These are phyloP conservation scores for Przewalskia tangutica DNA, from an alignment of 257 asterid species.

Conservation along the genomic window DNA sequence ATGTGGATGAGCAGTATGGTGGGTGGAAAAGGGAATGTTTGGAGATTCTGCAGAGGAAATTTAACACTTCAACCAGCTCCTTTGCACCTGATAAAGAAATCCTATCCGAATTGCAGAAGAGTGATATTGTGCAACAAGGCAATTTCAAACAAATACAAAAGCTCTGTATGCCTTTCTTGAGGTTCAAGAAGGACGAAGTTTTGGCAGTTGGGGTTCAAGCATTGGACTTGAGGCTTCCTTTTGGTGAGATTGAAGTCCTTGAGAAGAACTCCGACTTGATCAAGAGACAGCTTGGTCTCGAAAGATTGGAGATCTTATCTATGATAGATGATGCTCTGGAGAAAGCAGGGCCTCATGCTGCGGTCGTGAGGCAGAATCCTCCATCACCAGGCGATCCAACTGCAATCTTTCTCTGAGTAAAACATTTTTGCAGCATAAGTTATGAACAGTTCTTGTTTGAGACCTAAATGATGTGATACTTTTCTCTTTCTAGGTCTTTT, in stretches of 20 bases:
- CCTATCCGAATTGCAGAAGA: slow-evolving; percentile 53
- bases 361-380: slow-evolving; percentile 51
- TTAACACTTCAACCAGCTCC: slow-evolving; percentile 26
- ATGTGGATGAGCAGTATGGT: slow-evolving; percentile 70
- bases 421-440: background rate
- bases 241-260: slow-evolving; percentile 78
- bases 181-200: slow-evolving; percentile 82
- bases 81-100: slow-evolving; percentile 82
- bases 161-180: slow-evolving; percentile 83
- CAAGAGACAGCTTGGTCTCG: slow-evolving; percentile 74
- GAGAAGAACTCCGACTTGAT: slow-evolving; percentile 52
- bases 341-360: slow-evolving; percentile 43
- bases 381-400: slow-evolving; percentile 93
- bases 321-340: slow-evolving; percentile 38
- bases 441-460: background rate
- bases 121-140: slow-evolving; percentile 50
- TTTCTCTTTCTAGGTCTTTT: background rate
- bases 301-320: slow-evolving; percentile 46
- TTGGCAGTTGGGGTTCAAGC: slow-evolving; percentile 66
- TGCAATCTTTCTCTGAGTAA: slow-evolving; percentile 35
- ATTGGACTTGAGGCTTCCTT: slow-evolving; percentile 67
- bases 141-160: slow-evolving; percentile 64
- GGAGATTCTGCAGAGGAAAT: slow-evolving; percentile 49
- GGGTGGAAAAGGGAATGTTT: slow-evolving; percentile 85
- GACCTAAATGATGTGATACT: background rate